Percentiles rank a stretch among this genome's conserved stretches.
These are phyloP conservation scores for Skeletonema tropicum DNA, from an alignment of 108 stramenopile genomes.

Conservation along the genomic window DNA sequence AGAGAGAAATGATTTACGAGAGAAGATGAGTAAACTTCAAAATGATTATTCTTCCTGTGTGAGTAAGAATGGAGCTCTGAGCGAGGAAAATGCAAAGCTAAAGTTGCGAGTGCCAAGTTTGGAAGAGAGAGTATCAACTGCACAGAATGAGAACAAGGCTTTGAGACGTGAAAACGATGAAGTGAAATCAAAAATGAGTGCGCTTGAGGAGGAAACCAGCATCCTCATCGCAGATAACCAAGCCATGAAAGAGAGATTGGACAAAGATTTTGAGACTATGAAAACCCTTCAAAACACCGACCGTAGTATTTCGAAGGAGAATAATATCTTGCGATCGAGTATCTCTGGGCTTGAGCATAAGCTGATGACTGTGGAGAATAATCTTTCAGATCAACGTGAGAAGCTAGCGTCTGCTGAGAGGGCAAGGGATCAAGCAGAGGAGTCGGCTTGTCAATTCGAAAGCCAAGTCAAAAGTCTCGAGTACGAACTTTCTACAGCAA, in stretches of 20 bases:
- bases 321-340: constrained; percentile 24
- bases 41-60: not conserved
- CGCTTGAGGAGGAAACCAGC: constrained; percentile 9
- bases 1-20: constrained; percentile 15
- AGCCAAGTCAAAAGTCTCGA: constrained; percentile 21
- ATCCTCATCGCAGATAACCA: constrained; percentile 6
- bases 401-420: constrained; percentile 2
- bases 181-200: constrained; percentile 14
- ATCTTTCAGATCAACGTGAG: constrained; percentile 9
- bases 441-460: constrained; percentile 21
- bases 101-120: constrained; percentile 19
- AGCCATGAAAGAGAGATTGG: constrained; percentile 27
- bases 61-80: not conserved
- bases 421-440: constrained; percentile 26
- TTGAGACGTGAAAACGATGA: constrained; percentile 24
- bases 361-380: constrained; percentile 11
- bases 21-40: constrained; percentile 11
- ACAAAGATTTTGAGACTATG: constrained; percentile 4
- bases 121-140: constrained; percentile 22
- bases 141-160: constrained; percentile 26
- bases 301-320: constrained; percentile 20
- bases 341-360: constrained; percentile 24
- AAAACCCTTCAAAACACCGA: constrained; percentile 14
- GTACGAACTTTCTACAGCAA: constrained; percentile 6
- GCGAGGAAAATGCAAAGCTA: constrained; percentile 22